These are phyloP conservation scores for Multifurca ochricompacta DNA, from an alignment of 768 basidiomycete genomes.

Conservation along the genomic window DNA sequence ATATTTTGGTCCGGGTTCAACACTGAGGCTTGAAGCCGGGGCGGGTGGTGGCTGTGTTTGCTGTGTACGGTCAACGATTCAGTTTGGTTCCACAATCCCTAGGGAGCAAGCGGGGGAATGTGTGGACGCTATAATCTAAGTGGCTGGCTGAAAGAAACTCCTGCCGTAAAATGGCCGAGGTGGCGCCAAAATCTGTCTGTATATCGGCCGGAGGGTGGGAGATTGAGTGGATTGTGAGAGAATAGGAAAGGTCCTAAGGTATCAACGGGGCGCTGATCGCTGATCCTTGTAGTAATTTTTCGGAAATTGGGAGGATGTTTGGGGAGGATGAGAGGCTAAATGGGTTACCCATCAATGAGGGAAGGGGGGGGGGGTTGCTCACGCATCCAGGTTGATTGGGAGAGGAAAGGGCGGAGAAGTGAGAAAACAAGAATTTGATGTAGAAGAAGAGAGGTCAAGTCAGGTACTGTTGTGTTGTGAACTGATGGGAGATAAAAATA, in stretches of 20 bases:
- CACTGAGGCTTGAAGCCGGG: neutral
- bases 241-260: too few relatives aligned
- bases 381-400: too few relatives aligned
- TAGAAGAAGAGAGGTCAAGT: neutral
- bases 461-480: neutral
- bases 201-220: neutral
- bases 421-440: neutral
- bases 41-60: neutral
- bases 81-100: neutral
- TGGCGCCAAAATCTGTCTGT: constrained; percentile 1
- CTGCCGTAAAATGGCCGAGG: constrained; percentile 11
- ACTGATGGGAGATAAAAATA: constrained; percentile 7
- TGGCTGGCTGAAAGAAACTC: neutral
- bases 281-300: too few relatives aligned
- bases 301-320: neutral
- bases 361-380: too few relatives aligned
- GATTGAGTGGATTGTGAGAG: neutral
- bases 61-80: neutral
- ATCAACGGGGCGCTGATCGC: neutral
- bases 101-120: neutral
- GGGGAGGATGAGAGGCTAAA: neutral
- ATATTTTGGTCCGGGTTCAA: neutral
- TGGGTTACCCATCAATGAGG: neutral
- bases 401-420: neutral
- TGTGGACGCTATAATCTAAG: too few relatives aligned